Conservation (phyloP, 495 filamentous ascomycete genomes). For the Xylaria acuta region DNA sequence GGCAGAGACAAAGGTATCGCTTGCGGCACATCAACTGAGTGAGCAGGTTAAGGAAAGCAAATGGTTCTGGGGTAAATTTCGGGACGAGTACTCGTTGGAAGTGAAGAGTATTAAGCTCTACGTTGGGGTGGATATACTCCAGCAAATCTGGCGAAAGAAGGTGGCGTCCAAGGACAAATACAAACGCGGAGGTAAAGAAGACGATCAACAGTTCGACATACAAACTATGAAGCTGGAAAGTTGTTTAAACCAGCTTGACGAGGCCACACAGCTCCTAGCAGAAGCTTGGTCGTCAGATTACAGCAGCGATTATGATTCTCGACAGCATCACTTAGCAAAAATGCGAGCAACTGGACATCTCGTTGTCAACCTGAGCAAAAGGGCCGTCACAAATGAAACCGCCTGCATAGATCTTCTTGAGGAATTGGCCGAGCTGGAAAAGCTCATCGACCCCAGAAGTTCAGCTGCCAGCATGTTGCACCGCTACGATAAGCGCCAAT, state of each 20-base stretch:
- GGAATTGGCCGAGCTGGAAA: slow-evolving; percentile 36
- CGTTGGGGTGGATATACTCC: slow-evolving; percentile 32
- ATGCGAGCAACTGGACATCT: slow-evolving; percentile 28
- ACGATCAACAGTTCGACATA: slow-evolving; percentile 34
- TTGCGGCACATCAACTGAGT: slow-evolving; percentile 37
- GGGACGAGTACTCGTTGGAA: slow-evolving; percentile 38
- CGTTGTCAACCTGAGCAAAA: slow-evolving; percentile 29
- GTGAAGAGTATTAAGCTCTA: slow-evolving; percentile 37
- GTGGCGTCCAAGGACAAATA: slow-evolving; percentile 30
- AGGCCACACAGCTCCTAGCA: slow-evolving; percentile 29
- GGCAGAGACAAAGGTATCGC: slow-evolving; percentile 34
- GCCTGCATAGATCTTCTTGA: slow-evolving; percentile 36
- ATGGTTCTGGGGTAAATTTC: slow-evolving; percentile 38
- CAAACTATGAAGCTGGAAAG: slow-evolving; percentile 37
- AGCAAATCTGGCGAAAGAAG: slow-evolving; percentile 41
- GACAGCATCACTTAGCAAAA: slow-evolving; percentile 33
- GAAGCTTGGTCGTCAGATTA: slow-evolving; percentile 19
- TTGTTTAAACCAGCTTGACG: slow-evolving; percentile 33
- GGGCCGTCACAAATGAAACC: slow-evolving; percentile 26
- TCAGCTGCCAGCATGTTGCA: slow-evolving; percentile 27
- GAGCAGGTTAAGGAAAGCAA: slow-evolving; percentile 37
- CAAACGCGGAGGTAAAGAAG: slow-evolving; percentile 28
- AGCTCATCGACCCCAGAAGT: slow-evolving; percentile 33
- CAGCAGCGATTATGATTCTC: slow-evolving; percentile 29
- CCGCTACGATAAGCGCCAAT: slow-evolving; percentile 28